These are phyloP conservation scores for Wickerhamiella azyma DNA, from an alignment of 805 yeast species.

Conservation along the genomic window DNA sequence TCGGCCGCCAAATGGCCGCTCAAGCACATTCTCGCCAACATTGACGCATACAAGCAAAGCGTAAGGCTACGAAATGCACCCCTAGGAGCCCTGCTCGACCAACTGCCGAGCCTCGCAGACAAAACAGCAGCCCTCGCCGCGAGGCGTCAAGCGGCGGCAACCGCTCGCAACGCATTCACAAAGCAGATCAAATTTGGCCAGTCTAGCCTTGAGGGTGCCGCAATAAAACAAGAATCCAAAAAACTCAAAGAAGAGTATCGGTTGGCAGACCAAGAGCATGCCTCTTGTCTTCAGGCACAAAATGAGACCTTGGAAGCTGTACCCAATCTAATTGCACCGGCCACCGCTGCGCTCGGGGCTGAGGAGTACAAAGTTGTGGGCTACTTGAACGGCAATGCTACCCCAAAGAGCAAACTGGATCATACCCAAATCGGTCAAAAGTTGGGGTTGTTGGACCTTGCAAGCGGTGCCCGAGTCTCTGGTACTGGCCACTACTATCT, in stretches of 20 bases:
- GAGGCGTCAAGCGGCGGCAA: constrained; percentile 14
- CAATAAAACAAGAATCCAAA: constrained; percentile 14
- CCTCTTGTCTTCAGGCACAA: constrained; percentile 8
- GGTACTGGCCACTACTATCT: constrained; percentile 64
- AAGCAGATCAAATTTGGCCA: constrained; percentile 9
- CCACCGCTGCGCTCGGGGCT: constrained; percentile 9
- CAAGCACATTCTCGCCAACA: constrained; percentile 13
- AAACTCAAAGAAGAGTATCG: constrained; percentile 15
- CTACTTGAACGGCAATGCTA: constrained; percentile 13
- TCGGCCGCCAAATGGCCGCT: constrained; percentile 16
- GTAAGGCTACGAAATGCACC: constrained; percentile 16
- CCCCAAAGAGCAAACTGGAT: constrained; percentile 24
- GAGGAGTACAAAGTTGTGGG: constrained; percentile 17
- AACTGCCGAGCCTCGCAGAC: constrained; percentile 19
- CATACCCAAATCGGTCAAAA: constrained; percentile 60
- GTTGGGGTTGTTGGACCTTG: constrained; percentile 57
- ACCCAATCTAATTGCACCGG: constrained; percentile 24
- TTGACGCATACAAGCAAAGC: constrained; percentile 17
- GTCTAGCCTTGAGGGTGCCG: constrained; percentile 7
- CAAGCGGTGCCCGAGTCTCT: constrained; percentile 56
- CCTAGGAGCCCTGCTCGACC: constrained; percentile 9
- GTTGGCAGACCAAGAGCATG: constrained; percentile 12
- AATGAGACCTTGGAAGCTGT: constrained; percentile 20
- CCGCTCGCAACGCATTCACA: constrained; percentile 14
- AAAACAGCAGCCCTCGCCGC: constrained; percentile 13